A percentile compares a stretch with the other conserved stretches of the same genome.
phyloP scores from a whole-genome alignment of 176 grass and related monocot genomes.

The Guadua angustifolia region DNA sequence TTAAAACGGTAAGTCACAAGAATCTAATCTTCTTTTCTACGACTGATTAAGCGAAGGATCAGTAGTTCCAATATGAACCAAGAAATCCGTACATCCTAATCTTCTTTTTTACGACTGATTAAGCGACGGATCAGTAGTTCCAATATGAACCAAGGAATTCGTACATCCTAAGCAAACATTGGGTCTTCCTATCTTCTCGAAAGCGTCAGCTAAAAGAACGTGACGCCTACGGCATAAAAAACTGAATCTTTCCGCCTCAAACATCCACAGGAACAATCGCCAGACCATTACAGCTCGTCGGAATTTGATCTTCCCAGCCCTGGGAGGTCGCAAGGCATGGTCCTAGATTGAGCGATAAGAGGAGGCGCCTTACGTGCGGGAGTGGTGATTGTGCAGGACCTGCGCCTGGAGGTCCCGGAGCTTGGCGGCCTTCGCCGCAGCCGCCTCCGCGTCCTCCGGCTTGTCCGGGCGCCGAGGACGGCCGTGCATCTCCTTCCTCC shows the following conservation, averaged over 20 bases:
- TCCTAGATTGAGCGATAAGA: background rate
- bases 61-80: background rate
- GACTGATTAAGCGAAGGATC: background rate
- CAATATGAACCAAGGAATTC: no score
- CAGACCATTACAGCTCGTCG: background rate
- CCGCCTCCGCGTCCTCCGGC: conserved; percentile 60
- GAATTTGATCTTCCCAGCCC: background rate
- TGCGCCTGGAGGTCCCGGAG: conserved; percentile 73
- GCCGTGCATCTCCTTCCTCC: conserved; percentile 65
- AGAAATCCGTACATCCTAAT: background rate
- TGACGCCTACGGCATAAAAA: background rate
- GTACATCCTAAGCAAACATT: background rate
- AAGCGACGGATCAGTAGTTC: no score
- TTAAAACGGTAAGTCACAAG: background rate
- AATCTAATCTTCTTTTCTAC: background rate
- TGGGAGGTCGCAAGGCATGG: background rate
- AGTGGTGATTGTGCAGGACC: conserved; percentile 71
- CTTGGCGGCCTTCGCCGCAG: conserved; percentile 64
- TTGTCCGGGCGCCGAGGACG: conserved; percentile 62
- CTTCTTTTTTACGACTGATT: no score
- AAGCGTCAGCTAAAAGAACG: conserved; percentile 5
- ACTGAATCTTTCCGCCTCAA: background rate
- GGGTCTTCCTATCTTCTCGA: background rate
- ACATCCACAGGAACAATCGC: background rate
- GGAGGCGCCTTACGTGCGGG: conserved; percentile 56